phyloP scores from a whole-genome alignment of 768 basidiomycete species.

The Lentinula sp. region DNA sequence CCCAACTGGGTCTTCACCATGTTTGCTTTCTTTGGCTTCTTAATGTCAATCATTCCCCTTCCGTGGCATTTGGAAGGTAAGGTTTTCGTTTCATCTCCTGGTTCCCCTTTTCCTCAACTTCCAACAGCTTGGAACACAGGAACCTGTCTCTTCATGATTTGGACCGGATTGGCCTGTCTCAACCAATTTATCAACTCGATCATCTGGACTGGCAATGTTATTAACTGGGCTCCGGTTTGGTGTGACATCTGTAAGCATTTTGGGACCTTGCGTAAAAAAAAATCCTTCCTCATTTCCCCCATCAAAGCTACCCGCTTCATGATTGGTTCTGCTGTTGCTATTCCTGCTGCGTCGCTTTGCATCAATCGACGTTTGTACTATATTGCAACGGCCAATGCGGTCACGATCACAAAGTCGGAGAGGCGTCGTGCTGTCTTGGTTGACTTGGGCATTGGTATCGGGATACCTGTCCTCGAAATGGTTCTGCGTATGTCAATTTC shows the following conservation, averaged over 20 bases:
- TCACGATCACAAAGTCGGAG: slow-evolving; percentile 44
- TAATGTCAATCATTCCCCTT: slow-evolving; percentile 52
- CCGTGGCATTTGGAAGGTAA: slow-evolving; percentile 65
- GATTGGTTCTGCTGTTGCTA: slow-evolving; percentile 36
- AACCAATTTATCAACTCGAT: slow-evolving; percentile 45
- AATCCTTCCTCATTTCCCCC: not conserved
- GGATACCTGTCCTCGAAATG: slow-evolving; percentile 46
- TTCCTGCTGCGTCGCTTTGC: slow-evolving; percentile 49
- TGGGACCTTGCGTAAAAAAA: slow-evolving; percentile 5
- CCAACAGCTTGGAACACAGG: slow-evolving; percentile 43
- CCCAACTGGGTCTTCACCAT: slow-evolving; percentile 41
- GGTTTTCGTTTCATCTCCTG: not conserved
- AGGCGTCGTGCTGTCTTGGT: slow-evolving; percentile 44
- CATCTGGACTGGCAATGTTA: slow-evolving; percentile 46
- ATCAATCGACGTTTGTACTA: slow-evolving; percentile 62
- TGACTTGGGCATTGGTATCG: slow-evolving; percentile 47
- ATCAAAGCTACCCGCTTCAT: slow-evolving; percentile 36
- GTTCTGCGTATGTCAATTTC: slow-evolving; percentile 30
- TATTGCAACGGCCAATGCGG: slow-evolving; percentile 45
- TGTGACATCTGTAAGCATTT: slow-evolving; percentile 42
- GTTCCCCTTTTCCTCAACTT: not conserved
- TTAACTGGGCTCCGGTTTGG: slow-evolving; percentile 36
- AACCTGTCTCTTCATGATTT: slow-evolving; percentile 51
- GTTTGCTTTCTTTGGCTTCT: slow-evolving; percentile 52
- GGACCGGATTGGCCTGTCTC: slow-evolving; percentile 43